phyloP scores from a whole-genome alignment of 768 basidiomycete species.

The Nidula microcarpa region DNA sequence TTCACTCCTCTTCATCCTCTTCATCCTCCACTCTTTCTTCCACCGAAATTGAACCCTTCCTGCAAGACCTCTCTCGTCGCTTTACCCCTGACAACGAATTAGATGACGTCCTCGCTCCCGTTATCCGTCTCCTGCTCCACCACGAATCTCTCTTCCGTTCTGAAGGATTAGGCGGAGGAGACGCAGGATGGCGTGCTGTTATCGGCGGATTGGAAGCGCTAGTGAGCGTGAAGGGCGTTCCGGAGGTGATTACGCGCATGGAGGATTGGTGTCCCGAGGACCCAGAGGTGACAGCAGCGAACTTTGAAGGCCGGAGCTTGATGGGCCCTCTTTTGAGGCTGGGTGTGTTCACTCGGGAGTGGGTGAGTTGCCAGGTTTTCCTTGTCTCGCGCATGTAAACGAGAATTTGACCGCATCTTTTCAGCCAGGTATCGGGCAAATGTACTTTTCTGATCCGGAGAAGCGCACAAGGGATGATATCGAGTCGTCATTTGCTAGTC shows the following conservation, averaged over 20 bases:
- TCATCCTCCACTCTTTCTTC: slow-evolving; percentile 49
- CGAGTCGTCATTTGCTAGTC: slow-evolving; percentile 78
- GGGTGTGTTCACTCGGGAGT: slow-evolving; percentile 85
- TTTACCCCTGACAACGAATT: slow-evolving; percentile 81
- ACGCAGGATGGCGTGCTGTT: slow-evolving; percentile 84
- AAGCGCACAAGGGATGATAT: slow-evolving; percentile 71
- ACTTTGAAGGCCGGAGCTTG: slow-evolving; percentile 64
- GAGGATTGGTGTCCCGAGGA: slow-evolving; percentile 66
- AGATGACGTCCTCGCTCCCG: slow-evolving; percentile 73
- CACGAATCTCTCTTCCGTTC: slow-evolving; percentile 61
- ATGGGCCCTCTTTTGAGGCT: slow-evolving; percentile 84
- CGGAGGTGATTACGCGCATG: slow-evolving; percentile 73
- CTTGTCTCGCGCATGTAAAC: no score
- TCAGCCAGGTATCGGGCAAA: slow-evolving; percentile 71
- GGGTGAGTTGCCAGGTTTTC: slow-evolving; percentile 45
- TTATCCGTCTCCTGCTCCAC: slow-evolving; percentile 58
- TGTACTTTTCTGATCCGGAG: slow-evolving; percentile 86
- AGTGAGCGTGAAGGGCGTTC: slow-evolving; percentile 79
- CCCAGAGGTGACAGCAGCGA: slow-evolving; percentile 43
- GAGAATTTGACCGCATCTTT: slow-evolving; percentile 2
- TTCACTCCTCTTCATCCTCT: slow-evolving; percentile 44
- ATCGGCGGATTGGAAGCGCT: slow-evolving; percentile 79
- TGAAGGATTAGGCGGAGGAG: slow-evolving; percentile 70
- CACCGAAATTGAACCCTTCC: slow-evolving; percentile 72
- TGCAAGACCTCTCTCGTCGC: slow-evolving; percentile 78